Conservation (phyloP, 176 grass and related monocot species). For the Bonia amplexicaulis region DNA sequence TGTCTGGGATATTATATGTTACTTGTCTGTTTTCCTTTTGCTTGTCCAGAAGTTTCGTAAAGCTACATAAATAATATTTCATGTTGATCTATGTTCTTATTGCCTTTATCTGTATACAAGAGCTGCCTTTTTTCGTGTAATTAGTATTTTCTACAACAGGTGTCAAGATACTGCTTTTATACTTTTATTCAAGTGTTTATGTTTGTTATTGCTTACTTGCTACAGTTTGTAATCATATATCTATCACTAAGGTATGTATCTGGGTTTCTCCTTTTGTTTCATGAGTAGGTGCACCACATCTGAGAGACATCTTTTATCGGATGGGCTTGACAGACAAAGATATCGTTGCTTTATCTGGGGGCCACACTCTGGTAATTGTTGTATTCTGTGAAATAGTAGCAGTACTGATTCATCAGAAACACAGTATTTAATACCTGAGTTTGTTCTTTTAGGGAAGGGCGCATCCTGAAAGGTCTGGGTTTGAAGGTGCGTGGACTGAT, state of each 20-base stretch:
- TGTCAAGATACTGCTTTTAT: neutral
- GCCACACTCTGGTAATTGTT: slow-evolving; percentile 67
- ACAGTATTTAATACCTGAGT: neutral
- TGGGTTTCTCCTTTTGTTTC: neutral
- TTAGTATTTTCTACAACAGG: neutral
- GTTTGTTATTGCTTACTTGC: neutral
- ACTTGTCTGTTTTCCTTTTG: neutral
- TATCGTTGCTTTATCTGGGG: slow-evolving; percentile 88
- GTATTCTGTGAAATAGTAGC: neutral
- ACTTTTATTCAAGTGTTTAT: neutral
- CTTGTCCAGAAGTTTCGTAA: neutral
- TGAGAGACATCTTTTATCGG: slow-evolving; percentile 85
- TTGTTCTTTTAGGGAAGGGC: slow-evolving; percentile 66
- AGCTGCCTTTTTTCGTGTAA: neutral
- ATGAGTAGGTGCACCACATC: slow-evolving; percentile 57
- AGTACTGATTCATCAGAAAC: neutral
- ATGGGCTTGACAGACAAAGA: slow-evolving; percentile 96
- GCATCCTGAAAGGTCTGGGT: slow-evolving; percentile 86
- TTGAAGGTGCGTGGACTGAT: slow-evolving; percentile 78
- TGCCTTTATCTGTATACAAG: neutral
- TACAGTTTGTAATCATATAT: neutral
- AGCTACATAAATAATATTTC: neutral
- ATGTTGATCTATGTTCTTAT: neutral
- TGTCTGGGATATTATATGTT: neutral
- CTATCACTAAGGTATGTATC: neutral